Percentiles rank a stretch among this genome's conserved stretches.
phyloP scores from a whole-genome alignment of 2,329 filamentous ascomycete species.

The Trichoderma simmonsii region DNA sequence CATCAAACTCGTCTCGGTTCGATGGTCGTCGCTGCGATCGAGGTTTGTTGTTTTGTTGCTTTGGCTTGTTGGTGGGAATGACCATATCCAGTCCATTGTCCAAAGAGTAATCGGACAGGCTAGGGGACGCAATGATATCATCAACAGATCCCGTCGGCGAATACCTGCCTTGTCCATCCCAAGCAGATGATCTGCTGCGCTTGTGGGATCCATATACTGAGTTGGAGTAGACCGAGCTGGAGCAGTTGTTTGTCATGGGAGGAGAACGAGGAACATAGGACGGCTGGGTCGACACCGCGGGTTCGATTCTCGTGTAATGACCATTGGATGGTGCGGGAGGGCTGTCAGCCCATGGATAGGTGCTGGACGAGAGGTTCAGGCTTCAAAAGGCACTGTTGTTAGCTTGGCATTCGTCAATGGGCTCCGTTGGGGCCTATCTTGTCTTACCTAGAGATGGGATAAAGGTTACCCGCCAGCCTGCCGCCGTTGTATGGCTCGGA shows the following conservation, averaged over 20 bases:
- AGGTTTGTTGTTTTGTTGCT: constrained; percentile 44
- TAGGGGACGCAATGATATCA: constrained; percentile 56
- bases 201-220: constrained; percentile 19
- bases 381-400: constrained; percentile 39
- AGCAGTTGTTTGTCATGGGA: constrained; percentile 38
- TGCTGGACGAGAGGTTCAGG: constrained; percentile 40
- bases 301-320: constrained; percentile 39
- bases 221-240: constrained; percentile 19
- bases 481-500: constrained; percentile 31
- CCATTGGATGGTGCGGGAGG: constrained; percentile 29
- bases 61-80: constrained; percentile 42
- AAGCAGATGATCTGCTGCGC: constrained; percentile 36
- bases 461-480: constrained; percentile 37
- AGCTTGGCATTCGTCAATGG: constrained; percentile 20
- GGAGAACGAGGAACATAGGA: constrained; percentile 43
- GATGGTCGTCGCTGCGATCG: constrained; percentile 66
- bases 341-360: constrained; percentile 30
- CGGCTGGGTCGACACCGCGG: constrained; percentile 38
- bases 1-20: constrained; percentile 86
- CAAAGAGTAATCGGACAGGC: constrained; percentile 58
- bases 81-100: constrained; percentile 47
- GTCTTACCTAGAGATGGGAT: constrained; percentile 40
- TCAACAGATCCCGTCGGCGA: constrained; percentile 58
- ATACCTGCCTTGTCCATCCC: constrained; percentile 49
- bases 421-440: constrained; percentile 17